These are phyloP conservation scores for Daldinia eschscholtzii DNA, from an alignment of 2,329 filamentous ascomycete species.

Conservation along the genomic window DNA sequence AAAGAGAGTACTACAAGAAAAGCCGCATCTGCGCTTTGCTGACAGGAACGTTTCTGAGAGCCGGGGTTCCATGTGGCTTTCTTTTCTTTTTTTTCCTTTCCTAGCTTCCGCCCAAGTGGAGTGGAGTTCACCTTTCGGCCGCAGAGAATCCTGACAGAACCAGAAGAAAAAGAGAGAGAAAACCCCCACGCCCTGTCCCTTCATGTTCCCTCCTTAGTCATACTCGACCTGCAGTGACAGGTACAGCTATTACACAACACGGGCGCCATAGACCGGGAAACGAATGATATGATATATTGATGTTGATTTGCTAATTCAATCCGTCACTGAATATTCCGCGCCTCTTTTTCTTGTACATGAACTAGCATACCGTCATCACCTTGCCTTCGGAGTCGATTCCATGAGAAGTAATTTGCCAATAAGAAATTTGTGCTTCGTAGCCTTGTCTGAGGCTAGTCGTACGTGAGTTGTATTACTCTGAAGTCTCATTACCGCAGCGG, in stretches of 20 bases:
- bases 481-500: slow-evolving; percentile 5
- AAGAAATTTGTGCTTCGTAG: slow-evolving; percentile 3
- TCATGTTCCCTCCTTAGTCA: slow-evolving; percentile 18
- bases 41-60: neutral
- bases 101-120: slow-evolving; percentile 10
- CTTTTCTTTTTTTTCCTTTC: slow-evolving; percentile 5
- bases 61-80: slow-evolving; percentile 31
- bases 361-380: neutral
- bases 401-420: slow-evolving; percentile 15
- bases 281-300: neutral
- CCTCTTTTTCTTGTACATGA: neutral
- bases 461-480: slow-evolving; percentile 15
- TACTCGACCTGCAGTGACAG: slow-evolving; percentile 24
- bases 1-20: slow-evolving; percentile 9
- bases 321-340: slow-evolving; percentile 1
- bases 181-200: slow-evolving; percentile 31
- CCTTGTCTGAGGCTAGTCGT: slow-evolving; percentile 12
- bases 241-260: slow-evolving; percentile 13
- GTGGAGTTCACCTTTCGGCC: slow-evolving; percentile 11
- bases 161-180: slow-evolving; percentile 22
- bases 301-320: slow-evolving; percentile 6
- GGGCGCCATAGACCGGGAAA: slow-evolving; percentile 14
- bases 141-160: slow-evolving; percentile 13
- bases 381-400: slow-evolving; percentile 13
- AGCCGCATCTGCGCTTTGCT: neutral